Base-by-base conservation (phyloP, 2,329 filamentous ascomycete genomes). In the Acarospora socialis region DNA sequence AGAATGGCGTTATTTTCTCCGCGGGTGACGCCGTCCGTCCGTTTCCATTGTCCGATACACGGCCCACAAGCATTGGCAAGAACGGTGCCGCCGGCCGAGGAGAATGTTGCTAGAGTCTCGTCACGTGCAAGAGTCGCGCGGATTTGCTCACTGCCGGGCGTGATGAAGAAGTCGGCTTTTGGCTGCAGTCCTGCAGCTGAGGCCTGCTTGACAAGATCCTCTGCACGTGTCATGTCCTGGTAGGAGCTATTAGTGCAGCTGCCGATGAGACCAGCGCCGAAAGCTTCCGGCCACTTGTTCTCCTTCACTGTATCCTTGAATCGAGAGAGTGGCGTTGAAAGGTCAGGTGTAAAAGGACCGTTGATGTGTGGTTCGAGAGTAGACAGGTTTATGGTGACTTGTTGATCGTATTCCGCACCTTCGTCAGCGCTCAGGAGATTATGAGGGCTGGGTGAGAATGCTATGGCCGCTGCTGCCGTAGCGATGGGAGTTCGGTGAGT, bases 201-300 rank as follows among this genome's bases (percentile, higher is more conserved):
- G 7, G 90, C 90, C 56, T 94, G 86, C 56, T 87, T 86, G 36
- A 95, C 82, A 35, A 98, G 72, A 50, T 84, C 75, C 59, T 94
- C 87, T 9, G 86, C 82, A 39, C 87, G 78, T 21, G 86, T 92
- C 90, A 98, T 98, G 54, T 98, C 90, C 59, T 94, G 80, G 56
- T 95, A 98, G 2, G 90, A 95, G 55, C 82, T 92, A 68, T 98
- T 98, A 30, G 90, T 98, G 66, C 90, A 98, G 61, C 84, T 93
- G 38, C 90, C 90, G 51, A 98, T 98, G 33, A 98, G 69, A 31
- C 86, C 86, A 16, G 90, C 87, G 8, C 84, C 90, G 39, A 98
- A 78, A 41, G 77, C 83, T 51, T 81, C 72, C 2, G 90, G 90
- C 90, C 90, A 98, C 30, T 79, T 64, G 56, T 94, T 83, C 46